Percentiles rank a stretch among this genome's conserved stretches.
These are phyloP conservation scores for Agastache rugosa DNA, from an alignment of 257 asterid species.

Conservation along the genomic window DNA sequence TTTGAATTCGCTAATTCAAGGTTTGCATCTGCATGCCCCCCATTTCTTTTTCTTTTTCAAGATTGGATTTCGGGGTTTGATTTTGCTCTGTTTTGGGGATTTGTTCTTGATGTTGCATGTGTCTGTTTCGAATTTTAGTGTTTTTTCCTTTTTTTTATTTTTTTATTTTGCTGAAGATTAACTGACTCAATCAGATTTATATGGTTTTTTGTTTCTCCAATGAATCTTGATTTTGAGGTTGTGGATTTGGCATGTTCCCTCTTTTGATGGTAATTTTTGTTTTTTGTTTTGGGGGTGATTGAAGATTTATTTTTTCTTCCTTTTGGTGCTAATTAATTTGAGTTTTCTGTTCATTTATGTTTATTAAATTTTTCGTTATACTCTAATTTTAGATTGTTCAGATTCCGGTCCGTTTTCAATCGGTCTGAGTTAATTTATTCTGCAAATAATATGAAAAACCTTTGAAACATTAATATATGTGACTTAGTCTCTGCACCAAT, in stretches of 20 bases:
- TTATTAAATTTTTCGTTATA: slow-evolving; percentile 30
- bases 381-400: slow-evolving; percentile 25
- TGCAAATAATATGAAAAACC: slow-evolving; percentile 2
- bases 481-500: slow-evolving; percentile 20
- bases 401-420: slow-evolving; percentile 23
- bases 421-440: slow-evolving; percentile 21
- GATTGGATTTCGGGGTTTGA: slow-evolving; percentile 20
- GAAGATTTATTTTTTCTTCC: background rate
- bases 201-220: background rate
- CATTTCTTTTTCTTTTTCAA: background rate
- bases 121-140: background rate
- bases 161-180: background rate
- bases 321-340: slow-evolving; percentile 20
- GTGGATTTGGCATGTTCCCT: slow-evolving; percentile 36
- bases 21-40: slow-evolving; percentile 49
- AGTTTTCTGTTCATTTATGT: slow-evolving; percentile 19
- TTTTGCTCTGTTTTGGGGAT: slow-evolving; percentile 28
- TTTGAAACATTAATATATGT: background rate
- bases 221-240: background rate
- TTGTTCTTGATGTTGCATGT: slow-evolving; percentile 42
- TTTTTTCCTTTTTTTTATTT: background rate
- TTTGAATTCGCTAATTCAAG: slow-evolving; percentile 67
- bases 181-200: slow-evolving; percentile 3
- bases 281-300: slow-evolving; percentile 12
- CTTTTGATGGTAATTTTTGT: background rate